A percentile compares a stretch with the other conserved stretches of the same genome.
Evolutionary conservation across 371 early-diverging fungal genomes (phyloP).

Genomic region (Globomyces sp.): DNA sequence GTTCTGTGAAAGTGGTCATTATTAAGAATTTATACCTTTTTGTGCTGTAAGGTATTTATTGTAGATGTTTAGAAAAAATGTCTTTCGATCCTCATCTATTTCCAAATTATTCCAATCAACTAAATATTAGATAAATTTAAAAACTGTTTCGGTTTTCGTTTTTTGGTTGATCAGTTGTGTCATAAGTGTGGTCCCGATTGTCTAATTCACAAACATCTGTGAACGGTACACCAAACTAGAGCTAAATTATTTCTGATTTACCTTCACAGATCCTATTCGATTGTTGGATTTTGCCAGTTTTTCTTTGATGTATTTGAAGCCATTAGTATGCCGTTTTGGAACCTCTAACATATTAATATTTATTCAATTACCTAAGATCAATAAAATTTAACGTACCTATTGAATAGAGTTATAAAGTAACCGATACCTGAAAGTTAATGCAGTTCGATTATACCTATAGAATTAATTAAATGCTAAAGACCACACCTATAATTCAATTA

Average conservation of each 20-base stretch:
- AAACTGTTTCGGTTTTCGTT: slow-evolving; percentile 11
- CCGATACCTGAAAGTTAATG: no score
- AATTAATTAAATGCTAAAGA: no score
- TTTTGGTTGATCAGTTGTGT: slow-evolving; percentile 14
- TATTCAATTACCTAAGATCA: no score
- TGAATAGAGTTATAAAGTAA: no score
- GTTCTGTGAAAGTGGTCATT: background rate
- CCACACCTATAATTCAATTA: no score
- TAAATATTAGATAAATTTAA: slow-evolving; percentile 3
- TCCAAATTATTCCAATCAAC: slow-evolving; percentile 41
- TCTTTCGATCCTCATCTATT: slow-evolving; percentile 44
- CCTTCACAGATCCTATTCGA: slow-evolving; percentile 40
- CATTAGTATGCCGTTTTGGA: slow-evolving; percentile 30
- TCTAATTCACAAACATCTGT: slow-evolving; percentile 28
- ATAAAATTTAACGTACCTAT: no score
- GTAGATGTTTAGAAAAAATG: slow-evolving; percentile 26
- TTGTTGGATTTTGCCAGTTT: slow-evolving; percentile 39
- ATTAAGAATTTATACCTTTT: background rate
- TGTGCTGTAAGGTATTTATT: slow-evolving; percentile 8
- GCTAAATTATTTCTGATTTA: background rate
- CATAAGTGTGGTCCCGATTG: slow-evolving; percentile 26
- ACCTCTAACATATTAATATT: slow-evolving; percentile 1
- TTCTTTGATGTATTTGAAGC: slow-evolving; percentile 34
- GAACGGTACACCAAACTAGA: slow-evolving; percentile 43
- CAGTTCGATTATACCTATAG: no score